These are phyloP conservation scores for Austroboletus festivus DNA, from an alignment of 768 basidiomycete genomes.

Conservation along the genomic window DNA sequence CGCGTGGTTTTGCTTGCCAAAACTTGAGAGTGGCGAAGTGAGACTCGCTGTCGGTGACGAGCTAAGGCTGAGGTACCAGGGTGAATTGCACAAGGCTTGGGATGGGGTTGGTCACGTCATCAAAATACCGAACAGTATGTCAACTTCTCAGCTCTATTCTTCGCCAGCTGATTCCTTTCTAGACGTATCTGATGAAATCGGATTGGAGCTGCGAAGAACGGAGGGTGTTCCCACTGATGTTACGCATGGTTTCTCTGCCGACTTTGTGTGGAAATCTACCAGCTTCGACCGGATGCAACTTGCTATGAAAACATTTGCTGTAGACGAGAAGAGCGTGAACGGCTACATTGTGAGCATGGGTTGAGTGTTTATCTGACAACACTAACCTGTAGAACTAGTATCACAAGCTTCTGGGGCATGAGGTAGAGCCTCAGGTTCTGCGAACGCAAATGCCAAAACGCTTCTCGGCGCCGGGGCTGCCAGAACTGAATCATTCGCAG, in stretches of 20 bases:
- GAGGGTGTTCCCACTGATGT: constrained; percentile 94
- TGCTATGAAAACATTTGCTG: constrained; percentile 99
- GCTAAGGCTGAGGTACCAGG: constrained; percentile 82
- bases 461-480: constrained; percentile 95
- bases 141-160: background rate
- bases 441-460: constrained; percentile 94
- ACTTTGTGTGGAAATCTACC: constrained; percentile 99
- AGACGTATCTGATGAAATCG: constrained; percentile 99
- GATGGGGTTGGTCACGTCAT: constrained; percentile 98
- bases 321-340: constrained; percentile 98
- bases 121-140: constrained; percentile 97
- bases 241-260: constrained; percentile 94
- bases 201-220: constrained; percentile 81
- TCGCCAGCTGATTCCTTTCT: constrained; percentile 9
- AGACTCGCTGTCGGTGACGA: constrained; percentile 96
- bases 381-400: constrained; percentile 54
- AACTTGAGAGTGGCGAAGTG: constrained; percentile 97
- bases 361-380: background rate
- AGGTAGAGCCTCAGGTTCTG: constrained; percentile 90
- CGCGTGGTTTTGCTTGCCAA: constrained; percentile 97
- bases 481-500: constrained; percentile 98
- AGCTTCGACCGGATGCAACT: constrained; percentile 99
- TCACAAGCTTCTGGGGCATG: constrained; percentile 97
- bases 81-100: constrained; percentile 90
- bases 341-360: constrained; percentile 85